A percentile compares a stretch with the other conserved stretches of the same genome.
phyloP scores from a whole-genome alignment of 306 rosid species.

The Spatholobus suberectus region DNA sequence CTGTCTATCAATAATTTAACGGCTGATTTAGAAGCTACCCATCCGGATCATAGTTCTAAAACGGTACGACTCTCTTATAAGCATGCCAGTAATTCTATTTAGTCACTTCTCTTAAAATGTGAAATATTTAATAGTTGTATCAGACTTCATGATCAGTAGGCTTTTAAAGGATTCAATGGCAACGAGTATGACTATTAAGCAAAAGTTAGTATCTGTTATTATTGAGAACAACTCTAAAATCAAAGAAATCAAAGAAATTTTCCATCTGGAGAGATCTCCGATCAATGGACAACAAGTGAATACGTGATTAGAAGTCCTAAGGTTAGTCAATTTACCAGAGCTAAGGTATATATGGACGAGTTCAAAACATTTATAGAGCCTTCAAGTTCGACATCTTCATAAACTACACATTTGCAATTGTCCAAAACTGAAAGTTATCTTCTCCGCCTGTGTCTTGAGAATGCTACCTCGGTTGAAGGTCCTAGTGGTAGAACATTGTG shows the following conservation, averaged over 20 bases:
- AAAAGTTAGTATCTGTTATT: background rate
- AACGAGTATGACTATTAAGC: background rate
- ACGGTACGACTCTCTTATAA: background rate
- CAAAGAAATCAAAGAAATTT: background rate
- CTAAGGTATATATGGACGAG: background rate
- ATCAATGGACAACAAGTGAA: background rate
- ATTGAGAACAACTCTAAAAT: too few relatives aligned
- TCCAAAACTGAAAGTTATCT: background rate
- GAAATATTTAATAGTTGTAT: too few relatives aligned
- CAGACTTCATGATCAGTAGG: too few relatives aligned
- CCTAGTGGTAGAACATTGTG: background rate
- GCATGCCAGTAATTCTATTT: too few relatives aligned
- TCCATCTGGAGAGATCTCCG: background rate
- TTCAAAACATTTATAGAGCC: background rate
- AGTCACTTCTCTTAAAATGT: too few relatives aligned
- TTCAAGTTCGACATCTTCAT: background rate
- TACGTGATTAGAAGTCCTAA: background rate
- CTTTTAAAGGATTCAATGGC: background rate
- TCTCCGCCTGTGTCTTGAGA: background rate
- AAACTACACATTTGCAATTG: background rate
- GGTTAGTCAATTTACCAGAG: background rate
- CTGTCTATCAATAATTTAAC: background rate
- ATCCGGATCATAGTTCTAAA: background rate
- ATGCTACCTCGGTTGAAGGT: slow-evolving; percentile 19
- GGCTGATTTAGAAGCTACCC: too few relatives aligned